Conservation (phyloP, 2,329 filamentous ascomycete species). For the Exophiala spinifera region DNA sequence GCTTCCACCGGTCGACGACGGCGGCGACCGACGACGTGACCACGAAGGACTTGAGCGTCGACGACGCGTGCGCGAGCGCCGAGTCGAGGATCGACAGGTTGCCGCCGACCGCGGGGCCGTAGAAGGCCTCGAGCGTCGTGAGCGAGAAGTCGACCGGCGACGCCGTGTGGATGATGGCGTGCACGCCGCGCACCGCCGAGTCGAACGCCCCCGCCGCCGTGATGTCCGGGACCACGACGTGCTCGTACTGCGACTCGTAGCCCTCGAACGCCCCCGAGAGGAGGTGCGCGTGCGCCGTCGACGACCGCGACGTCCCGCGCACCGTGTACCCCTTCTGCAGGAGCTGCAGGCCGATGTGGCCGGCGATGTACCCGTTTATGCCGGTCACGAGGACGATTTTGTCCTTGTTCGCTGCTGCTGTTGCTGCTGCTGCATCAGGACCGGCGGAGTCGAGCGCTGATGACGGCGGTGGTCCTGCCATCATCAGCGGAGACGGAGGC, state of each 20-base stretch:
- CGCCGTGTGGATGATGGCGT: constrained; percentile 27
- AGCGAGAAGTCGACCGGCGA: constrained; percentile 27
- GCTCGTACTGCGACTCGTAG: constrained; percentile 35
- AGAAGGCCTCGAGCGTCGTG: constrained; percentile 26
- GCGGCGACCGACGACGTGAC: constrained; percentile 29
- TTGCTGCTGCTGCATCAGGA: too few relatives aligned
- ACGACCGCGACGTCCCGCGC: constrained; percentile 39
- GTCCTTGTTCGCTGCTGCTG: constrained; percentile 6
- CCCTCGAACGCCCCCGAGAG: constrained; percentile 32
- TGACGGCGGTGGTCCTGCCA: too few relatives aligned
- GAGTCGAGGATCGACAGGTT: constrained; percentile 25
- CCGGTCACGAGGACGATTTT: constrained; percentile 38
- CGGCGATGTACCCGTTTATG: constrained; percentile 43
- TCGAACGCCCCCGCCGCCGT: constrained; percentile 36
- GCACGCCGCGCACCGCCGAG: constrained; percentile 35
- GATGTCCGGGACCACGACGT: constrained; percentile 38
- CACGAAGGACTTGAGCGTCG: constrained; percentile 26
- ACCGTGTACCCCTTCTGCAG: constrained; percentile 40
- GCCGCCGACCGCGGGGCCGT: constrained; percentile 27
- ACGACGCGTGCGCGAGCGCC: constrained; percentile 16
- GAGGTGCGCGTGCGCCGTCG: constrained; percentile 15
- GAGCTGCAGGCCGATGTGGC: constrained; percentile 37
- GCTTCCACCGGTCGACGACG: constrained; percentile 24
- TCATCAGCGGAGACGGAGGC: too few relatives aligned
- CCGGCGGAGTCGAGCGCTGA: constrained; percentile 3